Percentiles rank a stretch among this genome's conserved stretches.
phyloP scores from a whole-genome alignment of 164 flowering plant genomes.

The Hamamelis virginiana region DNA sequence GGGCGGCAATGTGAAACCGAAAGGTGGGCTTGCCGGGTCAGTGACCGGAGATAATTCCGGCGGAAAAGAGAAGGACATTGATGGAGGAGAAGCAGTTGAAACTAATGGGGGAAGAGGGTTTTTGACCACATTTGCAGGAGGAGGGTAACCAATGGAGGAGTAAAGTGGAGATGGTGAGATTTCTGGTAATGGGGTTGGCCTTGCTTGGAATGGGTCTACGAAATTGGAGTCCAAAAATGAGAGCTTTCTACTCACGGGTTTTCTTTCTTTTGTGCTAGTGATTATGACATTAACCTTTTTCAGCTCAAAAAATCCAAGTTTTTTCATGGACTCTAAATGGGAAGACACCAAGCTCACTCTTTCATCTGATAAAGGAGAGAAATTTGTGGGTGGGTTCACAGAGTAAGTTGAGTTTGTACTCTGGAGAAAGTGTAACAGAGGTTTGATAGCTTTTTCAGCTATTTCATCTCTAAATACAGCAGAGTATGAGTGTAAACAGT shows the following conservation, averaged over 20 bases:
- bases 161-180: conserved; percentile 36
- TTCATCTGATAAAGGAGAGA: conserved; percentile 25
- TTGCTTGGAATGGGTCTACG: conserved; percentile 52
- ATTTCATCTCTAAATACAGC: conserved; percentile 25
- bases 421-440: conserved; percentile 48
- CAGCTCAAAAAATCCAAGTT: conserved; percentile 39
- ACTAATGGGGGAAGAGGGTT: conserved; percentile 49
- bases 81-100: conserved; percentile 15
- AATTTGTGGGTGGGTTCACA: conserved; percentile 33
- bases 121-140: conserved; percentile 39
- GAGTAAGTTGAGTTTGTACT: conserved; percentile 51
- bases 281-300: conserved; percentile 27
- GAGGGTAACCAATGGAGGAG: conserved; percentile 45
- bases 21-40: conserved; percentile 38
- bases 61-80: conserved; percentile 7
- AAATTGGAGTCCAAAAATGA: conserved; percentile 28
- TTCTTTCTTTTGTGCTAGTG: conserved; percentile 11
- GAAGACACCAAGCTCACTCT: conserved; percentile 23
- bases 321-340: conserved; percentile 38
- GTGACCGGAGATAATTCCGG: conserved; percentile 16
- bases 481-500: conserved; percentile 36
- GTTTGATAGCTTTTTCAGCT: conserved; percentile 34
- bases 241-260: conserved; percentile 51
- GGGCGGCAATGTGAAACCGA: conserved; percentile 41
- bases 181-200: conserved; percentile 64